Evolutionary conservation across 2,329 filamentous ascomycete genomes (phyloP).

Genomic region (Xylariales sp.): DNA sequence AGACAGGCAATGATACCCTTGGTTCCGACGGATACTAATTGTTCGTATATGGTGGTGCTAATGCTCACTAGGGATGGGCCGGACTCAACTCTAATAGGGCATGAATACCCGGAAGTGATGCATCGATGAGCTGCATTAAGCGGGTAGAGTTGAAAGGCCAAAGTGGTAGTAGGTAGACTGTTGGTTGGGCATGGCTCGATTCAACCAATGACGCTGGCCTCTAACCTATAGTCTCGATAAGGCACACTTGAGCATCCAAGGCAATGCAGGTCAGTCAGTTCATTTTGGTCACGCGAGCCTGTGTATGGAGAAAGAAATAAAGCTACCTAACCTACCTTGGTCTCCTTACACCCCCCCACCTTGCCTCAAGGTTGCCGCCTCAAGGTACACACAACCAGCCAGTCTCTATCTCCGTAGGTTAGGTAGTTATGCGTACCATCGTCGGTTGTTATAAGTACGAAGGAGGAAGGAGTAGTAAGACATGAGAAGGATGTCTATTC

Average conservation of each 20-base stretch:
- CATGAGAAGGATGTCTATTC: too few species aligned
- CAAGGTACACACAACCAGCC: too few species aligned
- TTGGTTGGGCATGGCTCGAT: conserved; percentile 2
- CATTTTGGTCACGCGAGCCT: conserved; percentile 12
- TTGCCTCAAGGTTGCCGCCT: neutral
- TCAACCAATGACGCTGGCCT: neutral
- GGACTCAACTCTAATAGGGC: conserved; percentile 20
- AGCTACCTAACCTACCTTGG: neutral
- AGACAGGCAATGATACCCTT: conserved; percentile 46
- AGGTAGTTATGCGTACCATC: too few species aligned
- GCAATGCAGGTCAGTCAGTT: neutral
- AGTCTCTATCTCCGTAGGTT: too few species aligned
- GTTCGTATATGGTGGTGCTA: conserved; percentile 7
- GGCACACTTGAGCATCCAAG: neutral
- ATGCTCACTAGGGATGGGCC: conserved; percentile 21
- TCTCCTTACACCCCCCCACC: neutral
- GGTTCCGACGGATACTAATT: conserved; percentile 24
- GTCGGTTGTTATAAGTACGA: neutral
- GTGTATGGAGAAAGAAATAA: conserved; percentile 1
- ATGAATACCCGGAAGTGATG: neutral
- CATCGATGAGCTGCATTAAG: conserved; percentile 20
- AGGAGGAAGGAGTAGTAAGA: neutral
- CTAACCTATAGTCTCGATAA: neutral
- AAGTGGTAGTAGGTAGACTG: neutral
- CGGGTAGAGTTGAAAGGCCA: neutral